These are phyloP conservation scores for Paracorniculantispora psalliotae DNA, from an alignment of 2,329 filamentous ascomycete species.

Conservation along the genomic window DNA sequence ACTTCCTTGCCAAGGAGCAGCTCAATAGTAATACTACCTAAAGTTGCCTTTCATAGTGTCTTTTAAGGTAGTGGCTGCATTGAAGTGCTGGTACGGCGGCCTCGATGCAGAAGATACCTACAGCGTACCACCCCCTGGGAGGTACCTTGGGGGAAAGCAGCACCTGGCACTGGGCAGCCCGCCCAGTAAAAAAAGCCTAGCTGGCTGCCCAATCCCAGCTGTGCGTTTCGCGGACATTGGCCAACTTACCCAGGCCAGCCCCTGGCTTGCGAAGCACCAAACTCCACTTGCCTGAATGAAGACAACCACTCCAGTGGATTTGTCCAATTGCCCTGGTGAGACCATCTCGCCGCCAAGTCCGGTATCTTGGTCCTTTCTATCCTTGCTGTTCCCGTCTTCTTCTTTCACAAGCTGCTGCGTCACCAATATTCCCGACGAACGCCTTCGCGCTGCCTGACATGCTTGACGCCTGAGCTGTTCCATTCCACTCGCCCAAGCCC, in stretches of 20 bases:
- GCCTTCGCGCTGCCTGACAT: constrained; percentile 1
- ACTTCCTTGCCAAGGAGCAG: no score
- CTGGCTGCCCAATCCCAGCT: background rate
- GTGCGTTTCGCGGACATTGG: background rate
- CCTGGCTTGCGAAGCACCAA: constrained; percentile 12
- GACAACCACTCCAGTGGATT: background rate
- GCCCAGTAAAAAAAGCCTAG: background rate
- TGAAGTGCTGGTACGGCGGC: background rate
- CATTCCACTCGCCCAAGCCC: constrained; percentile 2
- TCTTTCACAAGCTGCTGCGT: background rate
- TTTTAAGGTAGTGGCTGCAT: background rate
- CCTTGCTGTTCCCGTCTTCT: background rate
- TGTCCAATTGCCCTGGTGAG: background rate
- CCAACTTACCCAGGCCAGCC: background rate
- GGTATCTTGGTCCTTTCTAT: background rate
- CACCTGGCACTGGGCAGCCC: no score
- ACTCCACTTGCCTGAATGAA: constrained; percentile 6
- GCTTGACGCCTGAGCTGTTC: background rate
- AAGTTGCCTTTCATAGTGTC: no score
- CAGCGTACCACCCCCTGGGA: background rate
- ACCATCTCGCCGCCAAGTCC: background rate
- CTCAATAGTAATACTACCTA: no score
- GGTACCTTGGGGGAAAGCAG: no score
- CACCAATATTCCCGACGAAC: background rate
- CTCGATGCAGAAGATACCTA: no score